Base-by-base conservation (phyloP, 805 yeast genomes). In the Kodamaea nitidulidarum region DNA sequence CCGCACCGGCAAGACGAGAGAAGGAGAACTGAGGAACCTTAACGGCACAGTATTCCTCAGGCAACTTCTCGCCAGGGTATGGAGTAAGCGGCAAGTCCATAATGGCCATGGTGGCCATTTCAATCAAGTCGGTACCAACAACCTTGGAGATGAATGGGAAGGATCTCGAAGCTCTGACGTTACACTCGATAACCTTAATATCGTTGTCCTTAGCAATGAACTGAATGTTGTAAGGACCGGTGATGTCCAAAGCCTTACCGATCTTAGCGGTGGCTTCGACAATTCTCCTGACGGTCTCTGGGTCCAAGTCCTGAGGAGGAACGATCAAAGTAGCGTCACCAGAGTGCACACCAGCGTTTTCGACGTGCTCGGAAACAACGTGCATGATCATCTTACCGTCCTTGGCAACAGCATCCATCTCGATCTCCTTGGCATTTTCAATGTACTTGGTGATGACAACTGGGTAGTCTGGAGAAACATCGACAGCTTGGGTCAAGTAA, bases 61-160 rank as follows among this genome's bases (percentile, higher is more conserved):
- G 96, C 52, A 93, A 72, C 57, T 81, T 79, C 58, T 83, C 83
- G 50, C 82, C 81, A 39, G 98, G 98, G 61, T 93, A 93, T 25
- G 98, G 95, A 46, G 78, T 76, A 40, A 88, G 75, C 36, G 95
- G 95, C 48, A 83, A 58, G 50, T 91, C 97, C 80, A 82, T 80
- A 54, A 91, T 85, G 35, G 96, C 97, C 64, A 85, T 87, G 39
- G 97, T 90, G 37, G 98, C 98, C 84, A 91, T 80, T 66, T 90
- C 98, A 67, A 91, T 91, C 70, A 91, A 76, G 64, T 91, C 95
- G 42, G 91, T 88, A 49, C 97, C 97, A 48, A 88, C 88, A 55
- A 88, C 96, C 80, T 91, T 91, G 38, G 98, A 91, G 50, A 90
- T 88, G 70, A 93, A 91, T 67, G 98, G 98, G 87, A 88, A 90